Evolutionary conservation across 306 rosid genomes (phyloP).

Genomic region (Ochetophila trinervis): DNA sequence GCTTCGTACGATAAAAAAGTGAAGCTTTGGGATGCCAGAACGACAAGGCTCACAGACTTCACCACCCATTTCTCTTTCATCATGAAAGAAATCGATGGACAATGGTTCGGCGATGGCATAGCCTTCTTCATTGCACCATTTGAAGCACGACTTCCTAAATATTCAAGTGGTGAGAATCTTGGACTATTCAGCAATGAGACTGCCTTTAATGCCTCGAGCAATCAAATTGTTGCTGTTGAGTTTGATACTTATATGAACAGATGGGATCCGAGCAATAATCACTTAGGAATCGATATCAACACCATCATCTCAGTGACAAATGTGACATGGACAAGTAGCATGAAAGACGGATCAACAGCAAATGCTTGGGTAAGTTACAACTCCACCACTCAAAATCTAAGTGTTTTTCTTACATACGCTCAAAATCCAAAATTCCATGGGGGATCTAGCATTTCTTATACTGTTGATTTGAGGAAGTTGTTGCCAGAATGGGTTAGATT

Average conservation of each 20-base stretch:
- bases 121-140: slow-evolving; percentile 64
- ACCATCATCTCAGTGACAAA: slow-evolving; percentile 44
- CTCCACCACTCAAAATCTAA: slow-evolving; percentile 48
- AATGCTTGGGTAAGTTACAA: slow-evolving; percentile 68
- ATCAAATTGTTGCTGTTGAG: slow-evolving; percentile 67
- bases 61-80: slow-evolving; percentile 68
- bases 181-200: slow-evolving; percentile 42
- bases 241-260: slow-evolving; percentile 40
- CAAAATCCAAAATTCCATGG: slow-evolving; percentile 32
- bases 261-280: slow-evolving; percentile 63
- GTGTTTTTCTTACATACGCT: slow-evolving; percentile 53
- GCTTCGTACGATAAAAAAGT: slow-evolving; percentile 44
- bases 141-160: slow-evolving; percentile 39
- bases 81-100: slow-evolving; percentile 20
- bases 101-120: slow-evolving; percentile 49
- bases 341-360: slow-evolving; percentile 40
- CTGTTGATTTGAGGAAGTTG: slow-evolving; percentile 49
- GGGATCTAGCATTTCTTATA: slow-evolving; percentile 34
- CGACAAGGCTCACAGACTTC: slow-evolving; percentile 49
- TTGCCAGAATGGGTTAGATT: slow-evolving; percentile 60
- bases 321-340: slow-evolving; percentile 44
- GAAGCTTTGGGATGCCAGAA: slow-evolving; percentile 49
- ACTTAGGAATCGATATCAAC: slow-evolving; percentile 63
- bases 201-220: slow-evolving; percentile 28
- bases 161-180: slow-evolving; percentile 56